Base-by-base conservation (phyloP, 1,284 basidiomycete genomes). In the Cryptococcus deneoformans region DNA sequence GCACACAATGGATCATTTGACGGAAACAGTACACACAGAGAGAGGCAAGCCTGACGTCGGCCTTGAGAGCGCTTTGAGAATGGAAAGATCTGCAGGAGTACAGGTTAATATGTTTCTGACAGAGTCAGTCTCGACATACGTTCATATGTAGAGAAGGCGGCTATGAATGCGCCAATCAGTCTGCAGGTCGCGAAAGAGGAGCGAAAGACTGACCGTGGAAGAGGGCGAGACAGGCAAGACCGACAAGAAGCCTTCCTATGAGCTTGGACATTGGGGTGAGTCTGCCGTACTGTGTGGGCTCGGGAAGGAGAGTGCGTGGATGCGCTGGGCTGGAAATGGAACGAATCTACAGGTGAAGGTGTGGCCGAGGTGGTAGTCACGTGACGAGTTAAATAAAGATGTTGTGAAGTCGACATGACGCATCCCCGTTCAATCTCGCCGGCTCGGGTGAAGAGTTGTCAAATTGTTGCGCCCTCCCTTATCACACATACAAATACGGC, bases 131-230 rank as follows among this genome's bases (percentile, higher is more conserved):
- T 47, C 20, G 2, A 68, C 73, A 56, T 52, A 75, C 76, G 68
- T 59, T 78, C 77, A 62, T 76, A 78, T 8, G 75, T 75, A 6
- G 75, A 77, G 59, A 72, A 78, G 0, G 75, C 77, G 47, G 75
- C 77, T 78, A 58, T 4, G 29, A 11, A 6, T 47, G 14, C 40
- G 20, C 16, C 43, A 24, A n/a, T 49, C n/a, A 46, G 12, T 45
- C 5, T 37, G 1, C n/a, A 54, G 49, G 29, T 10, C 39, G 43
- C 12, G 50, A 38, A 24, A 29, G 46, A 46, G 20, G 29, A 29
- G 10, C 29, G 47, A 35, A 34, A 9, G 20, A 53, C 71, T 35
- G 29, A 73, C 72, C 66, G 53, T 76, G 73, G n/a, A 73, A 47
- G 1, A 76, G 58, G 4, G 69, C 62, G 6, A 72, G 42, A 46